These are phyloP conservation scores for Xylariaceae sp. DNA, from an alignment of 2,329 filamentous ascomycete species.

Conservation along the genomic window DNA sequence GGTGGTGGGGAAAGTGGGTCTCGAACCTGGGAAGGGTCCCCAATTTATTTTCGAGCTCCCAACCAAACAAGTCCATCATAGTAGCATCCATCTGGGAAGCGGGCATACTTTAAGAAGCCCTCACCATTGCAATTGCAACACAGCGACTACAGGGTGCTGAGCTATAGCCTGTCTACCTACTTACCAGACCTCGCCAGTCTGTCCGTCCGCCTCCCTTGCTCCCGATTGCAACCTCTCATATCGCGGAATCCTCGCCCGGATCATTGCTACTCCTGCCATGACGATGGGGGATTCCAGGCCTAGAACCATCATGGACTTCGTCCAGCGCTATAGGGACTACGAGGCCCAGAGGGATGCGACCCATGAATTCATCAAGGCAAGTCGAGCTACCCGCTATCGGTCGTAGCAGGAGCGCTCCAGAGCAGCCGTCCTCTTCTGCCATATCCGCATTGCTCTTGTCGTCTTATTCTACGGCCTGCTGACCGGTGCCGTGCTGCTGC, in stretches of 20 bases:
- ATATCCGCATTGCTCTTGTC: background rate
- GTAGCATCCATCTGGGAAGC: background rate
- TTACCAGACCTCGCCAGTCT: background rate
- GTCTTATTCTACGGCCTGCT: constrained; percentile 1
- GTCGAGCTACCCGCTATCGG: constrained; percentile 10
- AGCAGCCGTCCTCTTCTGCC: constrained; percentile 7
- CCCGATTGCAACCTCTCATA: background rate
- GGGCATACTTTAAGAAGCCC: background rate
- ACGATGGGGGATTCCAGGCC: constrained; percentile 19
- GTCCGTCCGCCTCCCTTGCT: background rate
- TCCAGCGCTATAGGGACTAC: constrained; percentile 43
- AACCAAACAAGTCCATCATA: background rate
- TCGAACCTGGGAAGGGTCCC: constrained; percentile 10
- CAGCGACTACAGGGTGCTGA: too few relatives aligned
- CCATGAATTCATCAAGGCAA: constrained; percentile 45
- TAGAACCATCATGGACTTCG: constrained; percentile 42
- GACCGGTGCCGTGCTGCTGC: constrained; percentile 3
- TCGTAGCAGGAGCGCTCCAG: background rate
- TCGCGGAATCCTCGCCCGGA: background rate
- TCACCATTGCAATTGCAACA: constrained; percentile 5
- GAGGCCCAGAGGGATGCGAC: constrained; percentile 38
- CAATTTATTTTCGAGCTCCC: constrained; percentile 23
- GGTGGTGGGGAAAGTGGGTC: constrained; percentile 7
- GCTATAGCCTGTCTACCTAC: too few relatives aligned
- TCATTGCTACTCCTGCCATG: constrained; percentile 3